These are phyloP conservation scores for Cardamine chenopodiifolia DNA, from an alignment of 345 rosid species.

Conservation along the genomic window DNA sequence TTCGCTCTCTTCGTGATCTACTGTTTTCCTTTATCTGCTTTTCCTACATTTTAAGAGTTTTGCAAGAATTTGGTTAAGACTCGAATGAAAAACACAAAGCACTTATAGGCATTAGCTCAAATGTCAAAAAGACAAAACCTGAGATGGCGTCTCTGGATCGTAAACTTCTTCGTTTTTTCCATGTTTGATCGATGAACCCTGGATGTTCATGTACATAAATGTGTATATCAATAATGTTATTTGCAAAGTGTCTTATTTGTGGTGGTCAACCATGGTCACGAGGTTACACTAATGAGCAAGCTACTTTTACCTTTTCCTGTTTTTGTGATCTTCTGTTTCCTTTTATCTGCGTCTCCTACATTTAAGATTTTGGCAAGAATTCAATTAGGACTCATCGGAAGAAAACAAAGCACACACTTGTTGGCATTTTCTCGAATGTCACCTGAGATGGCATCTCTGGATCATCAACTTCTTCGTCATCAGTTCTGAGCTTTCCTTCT, in stretches of 20 bases:
- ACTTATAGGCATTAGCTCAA: background rate
- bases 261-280: constrained; percentile 27
- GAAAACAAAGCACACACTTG: constrained; percentile 14
- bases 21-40: constrained; percentile 10
- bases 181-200: constrained; percentile 20
- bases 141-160: constrained; percentile 16
- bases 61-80: constrained; percentile 3
- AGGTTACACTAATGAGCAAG: constrained; percentile 1
- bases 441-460: constrained; percentile 25
- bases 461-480: constrained; percentile 8
- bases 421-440: background rate
- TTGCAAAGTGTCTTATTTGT: constrained; percentile 3
- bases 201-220: constrained; percentile 11
- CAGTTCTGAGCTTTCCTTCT: background rate
- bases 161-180: constrained; percentile 14
- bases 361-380: background rate
- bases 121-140: constrained; percentile 20
- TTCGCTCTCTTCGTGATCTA: constrained; percentile 25
- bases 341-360: constrained; percentile 28
- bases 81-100: background rate
- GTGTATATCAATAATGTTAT: constrained; percentile 15
- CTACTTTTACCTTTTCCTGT: constrained; percentile 35
- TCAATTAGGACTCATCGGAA: background rate
- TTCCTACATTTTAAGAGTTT: constrained; percentile 25
- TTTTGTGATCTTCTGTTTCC: constrained; percentile 21